Evolutionary conservation across 1,284 basidiomycete genomes (phyloP), one percentile per base, ranked within the genome.

Genomic region (Takashimella tepidaria): DNA sequence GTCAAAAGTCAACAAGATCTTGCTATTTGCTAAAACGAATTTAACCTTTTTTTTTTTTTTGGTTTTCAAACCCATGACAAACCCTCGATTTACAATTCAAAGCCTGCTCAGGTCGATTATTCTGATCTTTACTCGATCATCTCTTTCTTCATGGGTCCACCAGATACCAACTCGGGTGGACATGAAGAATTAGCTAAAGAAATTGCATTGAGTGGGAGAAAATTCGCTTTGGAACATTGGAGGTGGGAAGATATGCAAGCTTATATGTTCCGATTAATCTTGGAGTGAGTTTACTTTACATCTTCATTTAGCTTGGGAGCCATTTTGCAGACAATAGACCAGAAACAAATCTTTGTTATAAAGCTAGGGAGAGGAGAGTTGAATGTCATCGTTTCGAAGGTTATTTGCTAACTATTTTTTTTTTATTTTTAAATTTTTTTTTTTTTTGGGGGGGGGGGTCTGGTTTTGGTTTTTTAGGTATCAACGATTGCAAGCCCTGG

Each of bases 201-300:
- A 60, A 80, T 80, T 21, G 76, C 74, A 4, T 62, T 64, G 20
- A 67, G 74, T 11, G 79, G 73, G 0, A 64, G 67, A 45, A 58
- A 72, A 44, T 81, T 79, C 63, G 72, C 74, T 0, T 59, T 63
- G 27, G 63, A 76, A 45, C 68, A 77, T 59, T 79, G 79, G 78
- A 59, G 79, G 46, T 76, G 71, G 73, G 76, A 78, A 55, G 78
- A 79, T 59, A 77, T 79, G 77, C 76, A 79, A 62, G 77, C 76
- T 44, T 79, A 78, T 62, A 74, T 76, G 70, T 62, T 72, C 42
- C 62, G 73, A 13, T 42, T 72, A 46, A 49, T 73, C 20, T 56
- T 74, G 20, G 69, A 71, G 67, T 71, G 56, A 58, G 64, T 68
- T n/a, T n/a, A n/a, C n/a, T n/a, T n/a, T 22, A 5, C 45, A 26